These are phyloP conservation scores for Bidens hawaiensis DNA, from an alignment of 140 eudicot genomes.

Conservation along the genomic window DNA sequence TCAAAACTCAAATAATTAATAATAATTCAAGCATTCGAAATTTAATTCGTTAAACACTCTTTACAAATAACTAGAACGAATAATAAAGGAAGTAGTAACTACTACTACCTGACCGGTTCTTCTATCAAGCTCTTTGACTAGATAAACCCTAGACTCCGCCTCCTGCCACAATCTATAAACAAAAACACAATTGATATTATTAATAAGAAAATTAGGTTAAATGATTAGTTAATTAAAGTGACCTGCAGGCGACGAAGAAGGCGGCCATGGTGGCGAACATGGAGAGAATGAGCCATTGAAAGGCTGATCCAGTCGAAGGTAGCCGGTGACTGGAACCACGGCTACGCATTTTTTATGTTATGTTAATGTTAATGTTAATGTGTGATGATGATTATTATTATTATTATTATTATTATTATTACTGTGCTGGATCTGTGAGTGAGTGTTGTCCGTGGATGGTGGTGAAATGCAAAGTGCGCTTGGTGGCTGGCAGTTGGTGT, in stretches of 20 bases:
- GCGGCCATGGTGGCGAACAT: too few species aligned
- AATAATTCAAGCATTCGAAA: too few species aligned
- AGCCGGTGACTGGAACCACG: constrained; percentile 53
- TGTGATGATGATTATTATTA: too few species aligned
- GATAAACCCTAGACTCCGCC: constrained; percentile 60
- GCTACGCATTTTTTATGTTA: constrained; percentile 51
- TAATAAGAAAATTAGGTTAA: background rate
- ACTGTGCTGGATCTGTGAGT: too few species aligned
- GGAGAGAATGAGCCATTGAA: constrained; percentile 50
- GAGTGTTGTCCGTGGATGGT: constrained; percentile 1
- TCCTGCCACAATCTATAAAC: constrained; percentile 81
- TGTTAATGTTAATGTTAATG: too few species aligned
- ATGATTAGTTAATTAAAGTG: too few species aligned
- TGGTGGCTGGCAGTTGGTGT: constrained; percentile 18
- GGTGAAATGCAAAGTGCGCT: background rate
- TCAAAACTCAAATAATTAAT: too few species aligned
- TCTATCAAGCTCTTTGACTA: constrained; percentile 65
- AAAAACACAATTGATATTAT: too few species aligned
- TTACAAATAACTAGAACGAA: too few species aligned
- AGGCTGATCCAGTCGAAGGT: constrained; percentile 41
- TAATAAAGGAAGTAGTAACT: background rate
- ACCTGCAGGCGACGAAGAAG: constrained; percentile 73
- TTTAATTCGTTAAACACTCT: too few species aligned
- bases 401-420: too few species aligned
- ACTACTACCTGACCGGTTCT: constrained; percentile 61